A percentile compares a stretch with the other conserved stretches of the same genome.
Evolutionary conservation across 225 moss, liverwort and hornwort species (phyloP).

Genomic region (Physcomitrellopsis africana): DNA sequence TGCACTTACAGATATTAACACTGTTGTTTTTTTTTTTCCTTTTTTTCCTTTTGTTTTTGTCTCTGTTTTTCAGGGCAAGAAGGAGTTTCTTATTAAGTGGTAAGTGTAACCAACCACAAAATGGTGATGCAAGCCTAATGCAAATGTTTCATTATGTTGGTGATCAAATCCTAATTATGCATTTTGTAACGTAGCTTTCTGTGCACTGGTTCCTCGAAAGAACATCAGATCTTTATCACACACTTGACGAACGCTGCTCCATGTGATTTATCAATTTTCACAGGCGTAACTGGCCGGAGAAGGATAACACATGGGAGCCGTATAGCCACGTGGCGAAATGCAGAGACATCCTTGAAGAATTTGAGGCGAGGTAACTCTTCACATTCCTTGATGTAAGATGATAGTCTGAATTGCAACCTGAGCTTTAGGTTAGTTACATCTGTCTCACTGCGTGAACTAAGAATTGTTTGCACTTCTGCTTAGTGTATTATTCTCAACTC

Average conservation of each 20-base stretch:
- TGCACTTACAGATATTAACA: slow-evolving; percentile 24
- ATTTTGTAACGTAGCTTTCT: slow-evolving; percentile 13
- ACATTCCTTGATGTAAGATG: slow-evolving; percentile 20
- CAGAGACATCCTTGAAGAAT: slow-evolving; percentile 68
- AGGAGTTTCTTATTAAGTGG: slow-evolving; percentile 93
- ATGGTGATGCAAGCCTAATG: background rate
- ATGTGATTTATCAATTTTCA: slow-evolving; percentile 15
- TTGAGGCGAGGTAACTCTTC: slow-evolving; percentile 57
- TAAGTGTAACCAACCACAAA: slow-evolving; percentile 40
- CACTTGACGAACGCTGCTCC: background rate
- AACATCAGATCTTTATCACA: background rate
- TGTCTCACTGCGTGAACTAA: background rate
- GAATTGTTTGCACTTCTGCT: background rate
- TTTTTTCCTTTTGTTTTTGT: slow-evolving; percentile 16
- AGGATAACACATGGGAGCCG: slow-evolving; percentile 72
- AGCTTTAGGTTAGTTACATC: slow-evolving; percentile 6
- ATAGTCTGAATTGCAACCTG: slow-evolving; percentile 2
- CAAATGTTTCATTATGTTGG: background rate
- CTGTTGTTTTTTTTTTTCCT: slow-evolving; percentile 25
- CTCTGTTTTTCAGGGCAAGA: slow-evolving; percentile 69
- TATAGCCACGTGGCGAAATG: slow-evolving; percentile 67
- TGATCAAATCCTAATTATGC: slow-evolving; percentile 8
- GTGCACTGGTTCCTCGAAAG: slow-evolving; percentile 10
- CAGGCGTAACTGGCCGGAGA: slow-evolving; percentile 72
- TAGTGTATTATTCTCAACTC: background rate